Evolutionary conservation across 345 rosid genomes (phyloP), one percentile per base, ranked within the genome.

Genomic region (Acer campestre): DNA sequence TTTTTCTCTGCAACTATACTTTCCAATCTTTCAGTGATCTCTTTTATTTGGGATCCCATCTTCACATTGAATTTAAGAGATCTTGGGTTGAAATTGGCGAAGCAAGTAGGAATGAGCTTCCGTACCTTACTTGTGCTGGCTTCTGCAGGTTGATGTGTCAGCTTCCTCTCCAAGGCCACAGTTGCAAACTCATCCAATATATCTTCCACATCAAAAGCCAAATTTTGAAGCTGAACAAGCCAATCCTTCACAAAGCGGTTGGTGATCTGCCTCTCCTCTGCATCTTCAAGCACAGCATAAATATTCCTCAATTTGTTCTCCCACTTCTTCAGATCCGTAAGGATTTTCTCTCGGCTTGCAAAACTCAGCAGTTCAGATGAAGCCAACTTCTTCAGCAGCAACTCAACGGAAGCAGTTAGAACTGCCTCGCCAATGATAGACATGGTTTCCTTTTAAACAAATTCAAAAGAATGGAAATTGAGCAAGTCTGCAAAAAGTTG

Each of bases 111-210:
- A 12, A 66, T 22, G 35, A 22, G 40, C 23, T 46, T 73, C 6
- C 16, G 7, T 72, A 13, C n/a, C 73, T 16, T 25, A 5, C 17
- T 71, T 27, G 29, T 42, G 64, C 40, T 73, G 40, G 68, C 56
- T 38, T 46, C 46, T 42, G 46, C 29, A 3, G 48, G 17, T 67
- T 49, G 20, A 40, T 23, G 44, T 18, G 35, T 14, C 68, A 31
- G 23, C 68, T 64, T 31, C 17, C 8, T 18, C 20, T 53, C n/a
- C 44, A 68, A 14, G 48, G 67, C 69, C 1, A 49, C 29, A 2
- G 58, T 49, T 20, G 75, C 75, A 29, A 79, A 73, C 61, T 79
- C 82, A 20, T 79, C 82, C 51, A 79, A n/a, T 18, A 79, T 16
- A 65, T 79, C 82, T 40, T 79, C 82, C 18, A 71, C 75, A 2